Percentiles rank a stretch among this genome's conserved stretches.
phyloP scores from a whole-genome alignment of 331 rosid genomes.

The Pyrus hybrid region DNA sequence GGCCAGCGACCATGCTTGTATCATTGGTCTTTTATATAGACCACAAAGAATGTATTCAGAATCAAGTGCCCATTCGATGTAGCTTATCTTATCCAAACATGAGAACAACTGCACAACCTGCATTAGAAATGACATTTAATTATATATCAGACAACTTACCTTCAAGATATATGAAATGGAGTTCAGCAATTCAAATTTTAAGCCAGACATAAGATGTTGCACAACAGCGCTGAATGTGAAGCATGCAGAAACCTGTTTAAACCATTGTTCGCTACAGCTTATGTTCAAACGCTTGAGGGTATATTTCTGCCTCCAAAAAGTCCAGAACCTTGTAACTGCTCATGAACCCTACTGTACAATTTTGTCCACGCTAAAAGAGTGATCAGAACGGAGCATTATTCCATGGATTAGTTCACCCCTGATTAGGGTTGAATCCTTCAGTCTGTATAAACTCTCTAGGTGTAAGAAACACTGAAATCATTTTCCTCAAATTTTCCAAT shows the following conservation, averaged over 20 bases:
- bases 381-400: neutral
- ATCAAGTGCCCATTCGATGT: conserved; percentile 96
- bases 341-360: neutral
- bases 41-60: conserved; percentile 99
- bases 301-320: neutral
- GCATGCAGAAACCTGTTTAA: neutral
- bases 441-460: neutral
- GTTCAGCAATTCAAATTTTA: conserved; percentile 6
- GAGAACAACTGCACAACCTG: conserved; percentile 98
- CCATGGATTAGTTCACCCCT: neutral
- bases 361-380: neutral
- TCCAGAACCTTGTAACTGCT: neutral
- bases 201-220: neutral
- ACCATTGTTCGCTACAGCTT: neutral
- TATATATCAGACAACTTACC: conserved; percentile 12
- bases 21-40: conserved; percentile 82
- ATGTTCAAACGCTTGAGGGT: neutral
- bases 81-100: conserved; percentile 96
- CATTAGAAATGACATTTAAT: conserved; percentile 6
- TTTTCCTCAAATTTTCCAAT: neutral
- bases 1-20: conserved; percentile 92
- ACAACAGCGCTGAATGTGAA: neutral
- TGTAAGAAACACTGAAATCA: neutral
- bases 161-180: conserved; percentile 3
- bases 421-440: neutral